Conservation (phyloP, 495 filamentous ascomycete species). For the Cairneyella variabilis region DNA sequence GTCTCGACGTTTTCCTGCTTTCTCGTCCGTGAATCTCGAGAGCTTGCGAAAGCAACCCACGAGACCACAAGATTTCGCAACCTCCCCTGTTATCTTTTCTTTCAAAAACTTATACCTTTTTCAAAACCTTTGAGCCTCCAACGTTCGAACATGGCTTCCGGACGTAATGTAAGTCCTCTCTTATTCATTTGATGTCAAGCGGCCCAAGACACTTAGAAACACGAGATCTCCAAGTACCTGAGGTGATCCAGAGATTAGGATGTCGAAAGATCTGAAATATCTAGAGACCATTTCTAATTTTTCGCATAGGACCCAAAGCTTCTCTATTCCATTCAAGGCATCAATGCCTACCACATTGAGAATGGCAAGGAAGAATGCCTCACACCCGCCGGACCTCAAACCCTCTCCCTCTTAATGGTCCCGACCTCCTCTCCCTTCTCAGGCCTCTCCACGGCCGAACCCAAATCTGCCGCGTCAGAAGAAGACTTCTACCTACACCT, state of each 20-base stretch:
- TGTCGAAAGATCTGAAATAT: no score
- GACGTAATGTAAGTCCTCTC: conserved; percentile 43
- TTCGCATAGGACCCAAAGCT: conserved; percentile 60
- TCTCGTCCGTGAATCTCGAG: no score
- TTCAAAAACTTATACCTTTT: no score
- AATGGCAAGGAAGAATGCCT: conserved; percentile 79
- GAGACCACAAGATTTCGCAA: no score
- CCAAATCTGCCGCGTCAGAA: conserved; percentile 58
- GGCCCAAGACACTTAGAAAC: no score
- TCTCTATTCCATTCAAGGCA: conserved; percentile 79
- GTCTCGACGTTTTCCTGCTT: no score
- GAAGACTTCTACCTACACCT: conserved; percentile 96
- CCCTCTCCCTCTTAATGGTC: conserved; percentile 88
- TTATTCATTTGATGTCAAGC: no score
- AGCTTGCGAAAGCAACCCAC: no score
- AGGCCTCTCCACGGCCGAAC: conserved; percentile 51
- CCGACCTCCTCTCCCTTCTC: conserved; percentile 73
- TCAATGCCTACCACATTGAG: conserved; percentile 82
- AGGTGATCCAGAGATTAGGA: no score
- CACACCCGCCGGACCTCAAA: conserved; percentile 82
- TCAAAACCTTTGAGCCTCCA: conserved; percentile 7
- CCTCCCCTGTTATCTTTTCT: no score
- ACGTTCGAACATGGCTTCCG: conserved; percentile 36
- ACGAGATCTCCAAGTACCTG: no score
- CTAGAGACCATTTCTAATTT: background rate